Evolutionary conservation across 2,329 filamentous ascomycete genomes (phyloP).

Genomic region (Fusarium succisae): DNA sequence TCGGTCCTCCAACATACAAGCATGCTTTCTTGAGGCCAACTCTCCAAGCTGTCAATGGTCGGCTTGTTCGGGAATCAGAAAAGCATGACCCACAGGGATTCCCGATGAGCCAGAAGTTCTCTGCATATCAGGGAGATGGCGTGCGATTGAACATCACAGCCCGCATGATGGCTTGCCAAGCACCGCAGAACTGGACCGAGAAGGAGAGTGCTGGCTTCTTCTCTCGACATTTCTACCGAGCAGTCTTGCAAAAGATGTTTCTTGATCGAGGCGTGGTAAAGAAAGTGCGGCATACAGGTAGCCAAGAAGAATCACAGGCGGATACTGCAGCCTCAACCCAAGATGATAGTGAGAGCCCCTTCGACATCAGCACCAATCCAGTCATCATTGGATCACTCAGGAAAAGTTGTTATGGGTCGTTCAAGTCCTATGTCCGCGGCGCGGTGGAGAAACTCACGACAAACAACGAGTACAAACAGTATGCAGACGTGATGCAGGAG

Average conservation of each 20-base stretch:
- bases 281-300: slow-evolving; percentile 59
- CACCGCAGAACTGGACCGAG: slow-evolving; percentile 88
- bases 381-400: slow-evolving; percentile 87
- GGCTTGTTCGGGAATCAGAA: slow-evolving; percentile 73
- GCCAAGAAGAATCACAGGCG: slow-evolving; percentile 38
- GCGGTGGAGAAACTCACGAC: slow-evolving; percentile 79
- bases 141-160: slow-evolving; percentile 94
- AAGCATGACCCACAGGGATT: slow-evolving; percentile 91
- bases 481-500: slow-evolving; percentile 68
- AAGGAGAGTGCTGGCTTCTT: slow-evolving; percentile 89
- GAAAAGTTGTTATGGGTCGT: slow-evolving; percentile 81
- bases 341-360: slow-evolving; percentile 50
- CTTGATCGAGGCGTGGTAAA: slow-evolving; percentile 82
- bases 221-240: slow-evolving; percentile 90
- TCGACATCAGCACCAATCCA: slow-evolving; percentile 73
- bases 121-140: slow-evolving; percentile 66
- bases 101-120: slow-evolving; percentile 83
- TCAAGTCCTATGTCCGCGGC: slow-evolving; percentile 80
- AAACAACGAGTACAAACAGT: slow-evolving; percentile 64
- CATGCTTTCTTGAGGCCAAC: slow-evolving; percentile 78
- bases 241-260: slow-evolving; percentile 90
- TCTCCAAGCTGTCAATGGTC: slow-evolving; percentile 72
- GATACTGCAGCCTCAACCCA: slow-evolving; percentile 11
- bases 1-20: slow-evolving; percentile 89
- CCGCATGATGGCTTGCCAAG: slow-evolving; percentile 97